Evolutionary conservation across 176 grass and related monocot genomes (phyloP), one percentile per base, ranked within the genome.

Genomic region (Triticum urartu): DNA sequence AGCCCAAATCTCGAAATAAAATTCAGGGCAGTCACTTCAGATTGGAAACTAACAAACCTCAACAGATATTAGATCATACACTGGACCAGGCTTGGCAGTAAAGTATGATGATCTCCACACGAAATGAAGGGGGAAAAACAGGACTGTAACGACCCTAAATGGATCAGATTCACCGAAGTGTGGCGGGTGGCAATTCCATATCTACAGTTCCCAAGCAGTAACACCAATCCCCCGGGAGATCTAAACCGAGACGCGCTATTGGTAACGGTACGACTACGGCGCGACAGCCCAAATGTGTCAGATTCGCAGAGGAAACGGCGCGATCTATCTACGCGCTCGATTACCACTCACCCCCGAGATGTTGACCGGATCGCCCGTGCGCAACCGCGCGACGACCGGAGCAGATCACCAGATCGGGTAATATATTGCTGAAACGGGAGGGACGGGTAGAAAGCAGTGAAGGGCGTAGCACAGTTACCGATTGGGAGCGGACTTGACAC

Each of bases 321-420:
- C 21, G 68, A 81, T 81, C 54, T 74, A 86, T 26, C 54, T 39
- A 83, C 0, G 9, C 4, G 0, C 18, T 21, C 32, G 24, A 79
- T 21, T 52, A 74, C 18, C 11, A n/a, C 22, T 32, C 43, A 20
- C 11, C 25, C 33, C 33, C 9, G 82, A 14, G 33, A 72, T 34
- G 13, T 13, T 52, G 32, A 10, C 79, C 40, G 56, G 35, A 33
- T 8, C 56, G 79, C 38, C 67, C 36, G 40, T 21, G 39, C 40
- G 68, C 38, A 52, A 22, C 38, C 32, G n/a, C 30, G 79, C 72
- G 52, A 79, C 64, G 26, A 83, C 84, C 72, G 56, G 79, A 45
- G 30, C 74, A 79, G 65, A 87, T 90, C 89, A 25, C 17, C 73
- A 72, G 84, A 90, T 86, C 89, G 47, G 18, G 58, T 34, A 21